A percentile compares a stretch with the other conserved stretches of the same genome.
Conservation (phyloP, 2,329 filamentous ascomycete genomes). For the Colletotrichum tropicale region DNA sequence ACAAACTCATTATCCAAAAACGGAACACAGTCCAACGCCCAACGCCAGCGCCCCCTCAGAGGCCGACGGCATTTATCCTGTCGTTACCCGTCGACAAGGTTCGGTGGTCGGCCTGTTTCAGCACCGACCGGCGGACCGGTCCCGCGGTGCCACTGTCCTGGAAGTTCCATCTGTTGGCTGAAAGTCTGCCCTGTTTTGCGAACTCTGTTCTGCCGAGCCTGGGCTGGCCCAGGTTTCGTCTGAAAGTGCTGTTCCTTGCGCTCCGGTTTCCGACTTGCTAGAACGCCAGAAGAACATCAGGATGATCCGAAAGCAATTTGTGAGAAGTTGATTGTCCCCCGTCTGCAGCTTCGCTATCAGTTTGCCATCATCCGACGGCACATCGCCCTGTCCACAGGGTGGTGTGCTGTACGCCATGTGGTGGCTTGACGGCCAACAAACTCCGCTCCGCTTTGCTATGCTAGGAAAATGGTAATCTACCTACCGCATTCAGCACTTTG, state of each 20-base stretch:
- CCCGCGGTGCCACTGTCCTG: constrained; percentile 8
- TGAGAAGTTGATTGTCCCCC: background rate
- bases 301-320: background rate
- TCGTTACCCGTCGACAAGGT: constrained; percentile 4
- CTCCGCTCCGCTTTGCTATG: background rate
- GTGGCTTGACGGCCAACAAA: background rate
- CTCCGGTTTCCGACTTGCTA: background rate
- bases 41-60: background rate
- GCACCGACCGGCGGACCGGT: constrained; percentile 8
- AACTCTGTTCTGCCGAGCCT: background rate
- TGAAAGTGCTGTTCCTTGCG: background rate
- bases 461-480: background rate
- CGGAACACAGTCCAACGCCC: background rate
- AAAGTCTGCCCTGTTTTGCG: background rate
- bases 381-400: background rate
- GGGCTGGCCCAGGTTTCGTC: constrained; percentile 5
- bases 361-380: constrained; percentile 9
- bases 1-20: background rate
- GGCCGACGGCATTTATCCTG: background rate
- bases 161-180: background rate
- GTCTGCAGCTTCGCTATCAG: background rate
- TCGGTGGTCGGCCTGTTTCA: constrained; percentile 11
- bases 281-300: background rate
- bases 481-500: background rate
- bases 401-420: background rate